phyloP scores from a whole-genome alignment of 495 filamentous ascomycete species.

The Evansstolkia leycettana region DNA sequence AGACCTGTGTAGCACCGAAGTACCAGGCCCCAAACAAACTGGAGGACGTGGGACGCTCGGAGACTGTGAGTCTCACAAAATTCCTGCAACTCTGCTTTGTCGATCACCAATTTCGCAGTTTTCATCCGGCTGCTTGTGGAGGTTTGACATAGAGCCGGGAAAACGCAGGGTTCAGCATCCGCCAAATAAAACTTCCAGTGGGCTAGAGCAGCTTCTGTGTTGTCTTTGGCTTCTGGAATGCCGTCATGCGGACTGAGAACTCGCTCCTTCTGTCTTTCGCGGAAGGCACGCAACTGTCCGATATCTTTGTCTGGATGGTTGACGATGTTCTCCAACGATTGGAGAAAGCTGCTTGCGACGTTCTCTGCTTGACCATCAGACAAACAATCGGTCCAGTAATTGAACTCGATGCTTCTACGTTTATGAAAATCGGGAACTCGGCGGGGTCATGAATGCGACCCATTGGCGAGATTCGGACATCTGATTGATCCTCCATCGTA shows the following conservation, averaged over 20 bases:
- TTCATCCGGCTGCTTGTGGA: no score
- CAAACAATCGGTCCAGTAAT: slow-evolving; percentile 43
- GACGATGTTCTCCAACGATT: slow-evolving; percentile 31
- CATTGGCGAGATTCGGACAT: slow-evolving; percentile 26
- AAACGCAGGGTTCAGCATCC: slow-evolving; percentile 40
- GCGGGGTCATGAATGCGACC: slow-evolving; percentile 41
- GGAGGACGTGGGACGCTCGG: slow-evolving; percentile 22
- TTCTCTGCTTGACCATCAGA: slow-evolving; percentile 38
- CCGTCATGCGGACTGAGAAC: slow-evolving; percentile 35
- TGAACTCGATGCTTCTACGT: slow-evolving; percentile 43
- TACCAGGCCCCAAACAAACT: slow-evolving; percentile 43
- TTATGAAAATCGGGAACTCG: slow-evolving; percentile 42
- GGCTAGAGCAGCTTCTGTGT: slow-evolving; percentile 15
- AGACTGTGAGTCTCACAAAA: slow-evolving; percentile 21
- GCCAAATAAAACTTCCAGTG: slow-evolving; percentile 42
- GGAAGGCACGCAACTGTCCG: slow-evolving; percentile 25
- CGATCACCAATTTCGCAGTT: background rate
- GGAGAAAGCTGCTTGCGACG: slow-evolving; percentile 35
- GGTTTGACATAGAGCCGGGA: slow-evolving; percentile 27
- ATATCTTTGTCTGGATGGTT: slow-evolving; percentile 18
- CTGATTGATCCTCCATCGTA: slow-evolving; percentile 8
- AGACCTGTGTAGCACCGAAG: slow-evolving; percentile 39
- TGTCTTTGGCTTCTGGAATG: slow-evolving; percentile 27
- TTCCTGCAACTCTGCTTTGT: slow-evolving; percentile 12
- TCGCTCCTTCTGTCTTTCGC: slow-evolving; percentile 21